Percentiles rank a stretch among this genome's conserved stretches.
Evolutionary conservation across 2,329 filamentous ascomycete species (phyloP).

Genomic region (Aureobasidium melanogenum): DNA sequence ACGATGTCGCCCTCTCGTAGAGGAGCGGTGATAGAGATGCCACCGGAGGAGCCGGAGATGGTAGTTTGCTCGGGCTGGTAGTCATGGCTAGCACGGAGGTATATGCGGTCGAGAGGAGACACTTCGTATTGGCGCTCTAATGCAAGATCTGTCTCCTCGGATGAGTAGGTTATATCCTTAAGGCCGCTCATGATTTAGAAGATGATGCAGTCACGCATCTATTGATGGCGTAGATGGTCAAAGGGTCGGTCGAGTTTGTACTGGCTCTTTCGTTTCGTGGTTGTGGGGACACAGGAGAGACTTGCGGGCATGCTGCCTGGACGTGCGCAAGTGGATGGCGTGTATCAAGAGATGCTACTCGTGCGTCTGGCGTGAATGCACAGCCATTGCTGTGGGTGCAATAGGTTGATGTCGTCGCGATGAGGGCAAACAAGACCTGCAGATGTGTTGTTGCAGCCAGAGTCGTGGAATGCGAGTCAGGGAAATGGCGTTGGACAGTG

Average conservation of each 20-base stretch:
- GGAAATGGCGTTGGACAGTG: background rate
- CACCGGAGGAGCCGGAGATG: conserved; percentile 62
- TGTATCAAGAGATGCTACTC: background rate
- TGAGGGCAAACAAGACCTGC: background rate
- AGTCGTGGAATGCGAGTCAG: background rate
- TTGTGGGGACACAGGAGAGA: background rate
- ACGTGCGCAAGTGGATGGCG: background rate
- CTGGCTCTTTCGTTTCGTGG: background rate
- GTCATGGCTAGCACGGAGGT: conserved; percentile 85
- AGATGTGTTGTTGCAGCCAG: background rate
- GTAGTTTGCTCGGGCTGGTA: conserved; percentile 74
- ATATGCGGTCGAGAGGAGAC: conserved; percentile 74
- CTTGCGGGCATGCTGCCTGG: background rate
- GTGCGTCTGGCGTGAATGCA: background rate
- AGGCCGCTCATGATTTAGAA: background rate
- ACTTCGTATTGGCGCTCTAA: background rate
- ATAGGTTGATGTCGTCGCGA: background rate
- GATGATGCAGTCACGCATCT: background rate
- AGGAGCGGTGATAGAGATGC: conserved; percentile 62
- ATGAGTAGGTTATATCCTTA: background rate
- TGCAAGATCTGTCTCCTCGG: background rate
- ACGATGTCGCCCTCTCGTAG: conserved; percentile 88
- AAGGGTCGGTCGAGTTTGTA: background rate
- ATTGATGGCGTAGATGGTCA: background rate
- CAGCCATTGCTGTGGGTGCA: background rate